Base-by-base conservation (phyloP, 805 yeast genomes). In the Saturnispora besseyi region DNA sequence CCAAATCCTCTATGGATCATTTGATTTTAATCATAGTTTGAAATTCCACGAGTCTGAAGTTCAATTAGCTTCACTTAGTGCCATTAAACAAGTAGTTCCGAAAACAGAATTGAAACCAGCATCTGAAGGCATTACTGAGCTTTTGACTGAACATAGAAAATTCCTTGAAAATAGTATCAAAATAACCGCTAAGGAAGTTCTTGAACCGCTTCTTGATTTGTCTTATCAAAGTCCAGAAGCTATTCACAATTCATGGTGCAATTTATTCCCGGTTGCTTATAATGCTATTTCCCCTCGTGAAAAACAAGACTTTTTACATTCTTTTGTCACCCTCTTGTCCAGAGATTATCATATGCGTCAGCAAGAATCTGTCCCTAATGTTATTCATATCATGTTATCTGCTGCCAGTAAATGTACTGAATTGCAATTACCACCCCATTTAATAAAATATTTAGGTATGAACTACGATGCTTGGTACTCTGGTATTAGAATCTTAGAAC, bases 271-370 rank as follows among this genome's bases (percentile, higher is more conserved):
- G 1, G 76, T 80, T 37, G 87, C 89, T 0, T 88, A 84, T 66
- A 64, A 74, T 37, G 77, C 89, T 2, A 77, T 91, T 48, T 84
- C 90, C 10, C 75, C 81, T 26, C 81, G 91, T 48, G 96, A 90
- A 52, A 81, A 83, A 56, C 78, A 84, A 50, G 96, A 89, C 40
- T 84, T 93, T 63, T 77, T 88, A n/a, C 81, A 93, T 49, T 78
- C 86, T 13, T 71, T 91, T 56, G 88, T 88, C 13, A 76, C 84
- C 0, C 69, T 93, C 43, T 67, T 93, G 42, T 84, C 97, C 0
- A 88, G 87, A 60, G 98, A 93, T 55, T 95, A 87, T 61, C 97
- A 91, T 60, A 78, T 82, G n/a, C 77, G 96, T 44, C 99, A 95
- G 67, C 80, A 84, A 44, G 93, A 87, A 53, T 75, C 80, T 44